Evolutionary conservation across 2,329 filamentous ascomycete species (phyloP).

Genomic region (Phaeophleospora eucalypticola): DNA sequence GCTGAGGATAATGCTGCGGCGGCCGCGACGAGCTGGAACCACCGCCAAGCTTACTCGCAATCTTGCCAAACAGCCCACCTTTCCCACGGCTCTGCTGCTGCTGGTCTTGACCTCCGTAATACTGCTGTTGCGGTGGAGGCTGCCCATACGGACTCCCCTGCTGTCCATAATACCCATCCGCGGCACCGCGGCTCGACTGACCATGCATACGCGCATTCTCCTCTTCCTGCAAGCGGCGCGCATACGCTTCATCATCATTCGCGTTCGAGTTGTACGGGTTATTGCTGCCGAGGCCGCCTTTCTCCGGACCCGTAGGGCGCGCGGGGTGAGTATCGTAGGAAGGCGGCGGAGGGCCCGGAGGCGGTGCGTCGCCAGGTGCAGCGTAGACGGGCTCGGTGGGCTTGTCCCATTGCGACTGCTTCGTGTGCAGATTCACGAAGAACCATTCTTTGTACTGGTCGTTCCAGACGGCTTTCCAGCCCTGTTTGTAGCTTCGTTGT

Average conservation of each 20-base stretch:
- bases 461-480: constrained; percentile 84
- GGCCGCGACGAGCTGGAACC: constrained; percentile 18
- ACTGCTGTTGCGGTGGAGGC: constrained; percentile 2
- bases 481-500: too few species aligned
- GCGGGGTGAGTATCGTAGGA: constrained; percentile 54
- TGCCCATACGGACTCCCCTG: constrained; percentile 20
- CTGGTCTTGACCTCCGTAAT: constrained; percentile 11
- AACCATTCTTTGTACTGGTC: constrained; percentile 90
- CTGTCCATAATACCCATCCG: constrained; percentile 46
- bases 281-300: constrained; percentile 57
- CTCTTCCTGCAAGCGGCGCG: constrained; percentile 1
- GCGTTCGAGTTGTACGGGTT: constrained; percentile 60
- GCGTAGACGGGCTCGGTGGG: constrained; percentile 66
- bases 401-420: constrained; percentile 85
- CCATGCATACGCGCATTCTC: constrained; percentile 11
- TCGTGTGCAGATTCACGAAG: constrained; percentile 85
- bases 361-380: constrained; percentile 36
- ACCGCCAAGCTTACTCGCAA: constrained; percentile 46
- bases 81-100: constrained; percentile 25
- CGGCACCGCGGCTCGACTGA: constrained; percentile 35
- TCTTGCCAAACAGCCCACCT: constrained; percentile 48
- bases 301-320: constrained; percentile 42
- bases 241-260: constrained; percentile 1
- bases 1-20: constrained; percentile 31
- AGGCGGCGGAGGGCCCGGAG: constrained; percentile 65